Conservation (phyloP, 2,329 filamentous ascomycete genomes). For the Colletotrichum sp. region DNA sequence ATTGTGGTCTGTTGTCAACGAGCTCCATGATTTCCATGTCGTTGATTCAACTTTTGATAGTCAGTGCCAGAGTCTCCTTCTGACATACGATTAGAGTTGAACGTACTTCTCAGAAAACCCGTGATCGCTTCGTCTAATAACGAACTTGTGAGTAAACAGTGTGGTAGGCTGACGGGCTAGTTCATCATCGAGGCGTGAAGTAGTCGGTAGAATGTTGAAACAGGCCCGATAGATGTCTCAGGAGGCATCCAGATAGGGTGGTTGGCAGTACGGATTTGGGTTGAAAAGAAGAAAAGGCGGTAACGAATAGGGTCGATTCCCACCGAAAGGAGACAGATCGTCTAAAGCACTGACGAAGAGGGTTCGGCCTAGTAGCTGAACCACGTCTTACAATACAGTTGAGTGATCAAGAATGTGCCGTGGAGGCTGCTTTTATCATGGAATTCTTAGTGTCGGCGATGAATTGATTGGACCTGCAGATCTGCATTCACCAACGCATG, state of each 20-base stretch:
- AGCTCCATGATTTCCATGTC: slow-evolving; percentile 69
- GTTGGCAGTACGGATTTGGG: neutral
- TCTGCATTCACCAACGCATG: neutral
- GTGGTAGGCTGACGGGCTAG: neutral
- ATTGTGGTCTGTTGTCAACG: slow-evolving; percentile 66
- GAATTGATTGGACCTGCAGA: neutral
- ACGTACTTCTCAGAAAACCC: neutral
- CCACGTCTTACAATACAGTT: neutral
- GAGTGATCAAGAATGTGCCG: neutral
- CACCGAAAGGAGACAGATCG: neutral
- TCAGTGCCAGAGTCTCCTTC: neutral
- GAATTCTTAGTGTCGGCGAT: neutral
- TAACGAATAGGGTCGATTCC: neutral
- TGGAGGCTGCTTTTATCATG: neutral
- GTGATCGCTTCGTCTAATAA: neutral
- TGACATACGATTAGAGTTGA: neutral
- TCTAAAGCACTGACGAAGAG: neutral
- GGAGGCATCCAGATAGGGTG: neutral
- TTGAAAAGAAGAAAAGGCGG: neutral
- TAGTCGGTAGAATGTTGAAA: neutral
- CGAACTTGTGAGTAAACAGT: neutral
- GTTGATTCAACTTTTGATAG: slow-evolving; percentile 9
- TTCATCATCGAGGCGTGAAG: neutral
- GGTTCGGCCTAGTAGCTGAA: neutral
- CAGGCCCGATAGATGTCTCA: neutral